Percentiles rank a stretch among this genome's conserved stretches.
Conservation (phyloP, 2,329 filamentous ascomycete species). For the Microdochium nivale region DNA sequence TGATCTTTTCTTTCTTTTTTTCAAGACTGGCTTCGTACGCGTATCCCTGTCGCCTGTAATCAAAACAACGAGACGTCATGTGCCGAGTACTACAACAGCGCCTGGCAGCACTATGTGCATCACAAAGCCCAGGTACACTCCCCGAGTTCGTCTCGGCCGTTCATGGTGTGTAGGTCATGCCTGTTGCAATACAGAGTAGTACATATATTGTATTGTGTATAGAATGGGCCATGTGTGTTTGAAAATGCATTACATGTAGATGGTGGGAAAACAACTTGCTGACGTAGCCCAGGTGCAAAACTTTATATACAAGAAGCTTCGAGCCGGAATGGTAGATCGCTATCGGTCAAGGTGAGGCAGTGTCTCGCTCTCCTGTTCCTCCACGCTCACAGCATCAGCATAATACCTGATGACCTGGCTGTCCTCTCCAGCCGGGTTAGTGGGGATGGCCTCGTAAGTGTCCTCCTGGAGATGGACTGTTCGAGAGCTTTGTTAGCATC, state of each 20-base stretch:
- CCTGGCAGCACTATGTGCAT: too few relatives aligned
- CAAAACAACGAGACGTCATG: not conserved
- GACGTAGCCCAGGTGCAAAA: not conserved
- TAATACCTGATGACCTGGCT: not conserved
- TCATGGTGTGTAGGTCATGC: too few relatives aligned
- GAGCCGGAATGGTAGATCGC: not conserved
- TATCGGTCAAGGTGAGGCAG: not conserved
- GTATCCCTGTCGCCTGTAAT: not conserved
- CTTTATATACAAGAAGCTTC: not conserved
- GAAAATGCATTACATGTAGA: not conserved
- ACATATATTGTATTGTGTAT: too few relatives aligned
- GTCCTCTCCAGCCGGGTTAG: conserved; percentile 21
- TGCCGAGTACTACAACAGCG: too few relatives aligned
- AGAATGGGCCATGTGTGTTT: not conserved
- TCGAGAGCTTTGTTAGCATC: not conserved
- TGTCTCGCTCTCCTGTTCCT: not conserved
- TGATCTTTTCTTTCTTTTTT: too few relatives aligned
- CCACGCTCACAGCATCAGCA: not conserved
- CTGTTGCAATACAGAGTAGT: too few relatives aligned
- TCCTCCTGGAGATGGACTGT: not conserved
- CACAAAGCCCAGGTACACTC: too few relatives aligned
- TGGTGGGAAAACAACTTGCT: too few relatives aligned
- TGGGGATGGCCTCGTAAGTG: conserved; percentile 34
- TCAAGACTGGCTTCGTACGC: too few relatives aligned
- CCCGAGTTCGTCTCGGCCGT: too few relatives aligned